phyloP scores from a whole-genome alignment of 306 rosid genomes.

The Vicia villosa region DNA sequence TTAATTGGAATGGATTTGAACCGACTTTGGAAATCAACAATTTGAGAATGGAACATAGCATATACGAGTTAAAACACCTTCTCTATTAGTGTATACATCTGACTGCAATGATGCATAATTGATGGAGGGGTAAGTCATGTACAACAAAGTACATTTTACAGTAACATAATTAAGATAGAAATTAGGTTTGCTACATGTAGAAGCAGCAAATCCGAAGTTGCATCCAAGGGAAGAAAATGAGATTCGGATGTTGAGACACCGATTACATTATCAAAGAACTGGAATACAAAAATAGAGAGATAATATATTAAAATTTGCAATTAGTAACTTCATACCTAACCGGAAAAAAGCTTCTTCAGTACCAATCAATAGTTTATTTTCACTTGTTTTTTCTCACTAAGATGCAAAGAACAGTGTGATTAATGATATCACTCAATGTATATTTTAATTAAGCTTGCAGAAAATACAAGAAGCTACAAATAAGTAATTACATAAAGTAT shows the following conservation, averaged over 20 bases:
- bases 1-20: conserved; percentile 71
- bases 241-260: conserved; percentile 64
- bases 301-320: conserved; percentile 21
- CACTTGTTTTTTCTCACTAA: conserved; percentile 5
- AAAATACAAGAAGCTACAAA: too few relatives aligned
- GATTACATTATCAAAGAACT: conserved; percentile 59
- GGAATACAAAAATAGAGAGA: conserved; percentile 29
- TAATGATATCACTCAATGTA: background rate
- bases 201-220: conserved; percentile 66
- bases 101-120: conserved; percentile 58
- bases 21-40: conserved; percentile 61
- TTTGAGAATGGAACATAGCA: conserved; percentile 48
- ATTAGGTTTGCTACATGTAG: conserved; percentile 52
- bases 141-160: background rate
- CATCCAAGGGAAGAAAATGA: conserved; percentile 55
- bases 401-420: background rate
- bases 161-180: conserved; percentile 4
- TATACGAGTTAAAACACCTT: conserved; percentile 57
- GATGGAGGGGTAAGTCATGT: conserved; percentile 8
- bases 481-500: too few relatives aligned
- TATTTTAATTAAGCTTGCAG: too few relatives aligned
- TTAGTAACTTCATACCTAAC: conserved; percentile 1
- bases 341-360: background rate
- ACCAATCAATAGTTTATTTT: conserved; percentile 23
- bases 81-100: conserved; percentile 52